phyloP scores from a whole-genome alignment of 2,329 filamentous ascomycete species.

The Dactylellina sp. region DNA sequence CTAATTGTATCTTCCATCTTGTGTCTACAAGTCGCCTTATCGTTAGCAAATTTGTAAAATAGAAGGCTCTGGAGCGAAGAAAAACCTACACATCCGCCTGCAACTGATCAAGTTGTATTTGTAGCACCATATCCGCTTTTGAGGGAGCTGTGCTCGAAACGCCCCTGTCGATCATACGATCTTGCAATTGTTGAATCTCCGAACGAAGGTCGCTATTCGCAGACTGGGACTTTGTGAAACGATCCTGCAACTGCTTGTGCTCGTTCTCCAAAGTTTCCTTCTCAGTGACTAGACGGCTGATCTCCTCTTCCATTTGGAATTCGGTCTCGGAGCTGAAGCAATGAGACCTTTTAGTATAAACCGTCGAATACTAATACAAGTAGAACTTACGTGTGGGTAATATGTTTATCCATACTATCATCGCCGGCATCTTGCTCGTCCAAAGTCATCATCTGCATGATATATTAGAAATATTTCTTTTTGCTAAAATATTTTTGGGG shows the following conservation, averaged over 20 bases:
- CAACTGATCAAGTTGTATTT: slow-evolving; percentile 59
- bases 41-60: background rate
- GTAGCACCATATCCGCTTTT: slow-evolving; percentile 59
- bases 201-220: slow-evolving; percentile 34
- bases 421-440: slow-evolving; percentile 48
- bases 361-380: too few species aligned
- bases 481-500: background rate
- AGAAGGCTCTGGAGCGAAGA: background rate
- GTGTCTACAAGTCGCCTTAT: slow-evolving; percentile 46
- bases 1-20: slow-evolving; percentile 60
- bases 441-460: slow-evolving; percentile 59
- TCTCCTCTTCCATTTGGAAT: slow-evolving; percentile 61
- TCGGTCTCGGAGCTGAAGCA: slow-evolving; percentile 58
- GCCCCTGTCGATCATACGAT: slow-evolving; percentile 50
- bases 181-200: slow-evolving; percentile 58
- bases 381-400: slow-evolving; percentile 34
- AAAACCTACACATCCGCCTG: slow-evolving; percentile 59
- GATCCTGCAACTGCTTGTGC: slow-evolving; percentile 58
- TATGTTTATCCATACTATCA: slow-evolving; percentile 40
- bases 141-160: slow-evolving; percentile 53
- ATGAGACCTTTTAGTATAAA: background rate
- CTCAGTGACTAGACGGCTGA: slow-evolving; percentile 60
- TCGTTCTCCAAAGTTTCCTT: slow-evolving; percentile 60
- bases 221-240: slow-evolving; percentile 57
- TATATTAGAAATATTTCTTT: background rate